These are phyloP conservation scores for Phlegmacium glaucopus DNA, from an alignment of 768 basidiomycete species.

Conservation along the genomic window DNA sequence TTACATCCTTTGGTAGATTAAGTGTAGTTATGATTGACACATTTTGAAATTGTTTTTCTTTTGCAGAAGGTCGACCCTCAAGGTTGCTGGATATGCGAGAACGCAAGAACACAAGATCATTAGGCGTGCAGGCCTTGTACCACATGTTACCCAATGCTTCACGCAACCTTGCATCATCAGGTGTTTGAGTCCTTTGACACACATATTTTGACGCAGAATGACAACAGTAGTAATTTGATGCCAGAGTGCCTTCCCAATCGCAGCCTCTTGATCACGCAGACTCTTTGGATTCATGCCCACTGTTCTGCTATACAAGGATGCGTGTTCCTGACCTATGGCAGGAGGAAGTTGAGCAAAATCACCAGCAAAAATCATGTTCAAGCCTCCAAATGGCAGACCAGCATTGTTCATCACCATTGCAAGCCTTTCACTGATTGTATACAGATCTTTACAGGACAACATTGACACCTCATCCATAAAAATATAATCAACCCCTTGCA, in stretches of 20 bases:
- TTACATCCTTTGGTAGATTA: slow-evolving; percentile 29
- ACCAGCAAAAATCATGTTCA: slow-evolving; percentile 43
- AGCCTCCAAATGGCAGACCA: slow-evolving; percentile 29
- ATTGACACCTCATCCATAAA: slow-evolving; percentile 45
- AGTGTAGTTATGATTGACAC: slow-evolving; percentile 30
- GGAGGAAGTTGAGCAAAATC: slow-evolving; percentile 45
- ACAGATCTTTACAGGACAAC: slow-evolving; percentile 31
- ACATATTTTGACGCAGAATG: slow-evolving; percentile 31
- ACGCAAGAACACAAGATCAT: slow-evolving; percentile 23
- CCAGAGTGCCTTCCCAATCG: slow-evolving; percentile 27
- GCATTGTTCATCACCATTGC: slow-evolving; percentile 13
- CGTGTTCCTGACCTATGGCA: slow-evolving; percentile 8
- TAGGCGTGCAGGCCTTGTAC: slow-evolving; percentile 27
- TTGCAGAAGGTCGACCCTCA: slow-evolving; percentile 13
- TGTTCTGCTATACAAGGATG: slow-evolving; percentile 10
- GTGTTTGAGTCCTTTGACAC: slow-evolving; percentile 21
- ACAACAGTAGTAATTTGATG: slow-evolving; percentile 33
- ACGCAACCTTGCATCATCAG: slow-evolving; percentile 22
- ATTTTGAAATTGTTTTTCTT: slow-evolving; percentile 19
- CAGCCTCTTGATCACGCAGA: slow-evolving; percentile 12
- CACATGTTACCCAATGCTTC: slow-evolving; percentile 29
- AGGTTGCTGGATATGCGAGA: slow-evolving; percentile 9
- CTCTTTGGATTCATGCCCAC: slow-evolving; percentile 3
- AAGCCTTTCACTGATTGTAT: slow-evolving; percentile 23
- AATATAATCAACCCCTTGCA: slow-evolving; percentile 33